Evolutionary conservation across 192 early-diverging fungal species (phyloP).

Genomic region (Phlyctochytrium arcticum): DNA sequence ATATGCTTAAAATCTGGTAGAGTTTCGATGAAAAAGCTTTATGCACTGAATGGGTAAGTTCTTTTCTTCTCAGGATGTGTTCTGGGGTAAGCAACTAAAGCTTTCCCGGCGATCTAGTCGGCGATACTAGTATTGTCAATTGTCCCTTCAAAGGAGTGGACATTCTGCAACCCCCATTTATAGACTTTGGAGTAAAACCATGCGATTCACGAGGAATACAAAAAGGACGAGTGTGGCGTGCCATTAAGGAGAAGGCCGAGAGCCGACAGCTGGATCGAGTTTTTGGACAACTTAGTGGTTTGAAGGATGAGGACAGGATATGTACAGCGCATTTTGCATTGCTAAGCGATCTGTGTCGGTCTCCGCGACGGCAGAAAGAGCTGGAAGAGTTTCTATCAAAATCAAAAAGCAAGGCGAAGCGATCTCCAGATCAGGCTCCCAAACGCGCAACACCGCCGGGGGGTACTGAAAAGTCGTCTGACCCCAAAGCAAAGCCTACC

Average conservation of each 20-base stretch:
- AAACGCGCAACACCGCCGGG: neutral
- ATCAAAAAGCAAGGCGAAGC: neutral
- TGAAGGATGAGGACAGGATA: constrained; percentile 10
- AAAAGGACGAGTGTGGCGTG: constrained; percentile 7
- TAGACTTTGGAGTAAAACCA: constrained; percentile 13
- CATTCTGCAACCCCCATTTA: neutral
- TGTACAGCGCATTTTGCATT: constrained; percentile 14
- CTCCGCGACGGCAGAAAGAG: neutral
- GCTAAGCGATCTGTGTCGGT: constrained; percentile 9
- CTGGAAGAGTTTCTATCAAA: constrained; percentile 15
- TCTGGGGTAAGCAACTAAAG: too few relatives aligned
- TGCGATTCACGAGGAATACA: constrained; percentile 1
- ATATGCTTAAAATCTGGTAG: too few relatives aligned
- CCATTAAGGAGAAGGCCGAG: constrained; percentile 14
- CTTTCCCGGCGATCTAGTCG: too few relatives aligned
- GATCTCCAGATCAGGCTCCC: too few relatives aligned
- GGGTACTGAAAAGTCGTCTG: neutral
- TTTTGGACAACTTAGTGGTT: constrained; percentile 1
- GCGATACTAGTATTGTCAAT: neutral
- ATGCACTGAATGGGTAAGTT: neutral
- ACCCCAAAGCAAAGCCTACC: neutral
- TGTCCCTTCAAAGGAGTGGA: constrained; percentile 10
- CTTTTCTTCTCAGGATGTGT: neutral
- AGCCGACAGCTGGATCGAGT: constrained; percentile 8
- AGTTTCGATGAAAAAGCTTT: too few relatives aligned